Evolutionary conservation across 768 basidiomycete species (phyloP), one percentile per base, ranked within the genome.

Genomic region (Rhizopogon vulgaris): DNA sequence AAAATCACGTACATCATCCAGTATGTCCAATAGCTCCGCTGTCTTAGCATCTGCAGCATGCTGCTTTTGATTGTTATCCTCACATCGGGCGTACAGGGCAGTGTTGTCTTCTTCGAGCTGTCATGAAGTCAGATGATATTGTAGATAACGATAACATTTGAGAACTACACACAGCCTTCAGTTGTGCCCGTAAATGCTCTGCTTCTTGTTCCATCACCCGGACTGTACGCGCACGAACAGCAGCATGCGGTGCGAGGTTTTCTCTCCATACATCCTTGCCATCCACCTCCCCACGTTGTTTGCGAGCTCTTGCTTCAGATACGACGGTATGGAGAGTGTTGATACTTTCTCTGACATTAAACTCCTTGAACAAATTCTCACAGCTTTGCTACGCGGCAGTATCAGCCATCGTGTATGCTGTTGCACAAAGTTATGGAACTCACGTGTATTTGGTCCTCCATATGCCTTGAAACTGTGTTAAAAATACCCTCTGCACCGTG

Each of bases 291-390:
- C 65, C 75, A 6, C 75, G 73, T 41, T 73, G 71, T 34, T 73
- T 75, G 48, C 83, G 80, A 22, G 77, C 60, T 63, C 83, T 56
- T 7, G 87, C 88, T 30, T 87, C 87, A 10, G 73, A 79, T 1
- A 90, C 80, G 12, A 87, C 78, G 10, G 74, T 73, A 54, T 90
- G 87, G 11, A 91, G 73, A 3, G 73, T 74, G 63, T 91, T 87
- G 30, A 90, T 77, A 56, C 80, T 84, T 41, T 84, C 81, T 56
- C 80, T 79, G 1, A 86, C 81, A 47, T 79, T 73, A 59, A 85
- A 84, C 50, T 84, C 78, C 27, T 73, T 78, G 63, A 89, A 84
- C n/a, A 90, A 56, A 36, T 81, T 77, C 48, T 89, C 84, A 38
- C 85, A 75, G 54, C 83, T 79, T 36, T 78, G 77, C 86, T 89